phyloP scores from a whole-genome alignment of 139 green algal species.

The Coelastrella sp. region DNA sequence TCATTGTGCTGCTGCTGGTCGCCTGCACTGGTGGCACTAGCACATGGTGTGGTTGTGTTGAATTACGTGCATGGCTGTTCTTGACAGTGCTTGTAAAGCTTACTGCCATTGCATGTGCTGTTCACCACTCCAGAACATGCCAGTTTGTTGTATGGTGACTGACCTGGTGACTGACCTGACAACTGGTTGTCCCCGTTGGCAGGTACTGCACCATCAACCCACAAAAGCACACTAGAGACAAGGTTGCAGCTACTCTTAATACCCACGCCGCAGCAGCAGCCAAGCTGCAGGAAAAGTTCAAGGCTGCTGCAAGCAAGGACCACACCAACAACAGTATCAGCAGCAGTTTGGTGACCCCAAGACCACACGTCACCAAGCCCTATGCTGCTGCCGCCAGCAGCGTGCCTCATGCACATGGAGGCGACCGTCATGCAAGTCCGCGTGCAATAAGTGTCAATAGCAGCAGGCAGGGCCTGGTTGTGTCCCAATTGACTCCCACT shows the following conservation, averaged over 20 bases:
- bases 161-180: no score
- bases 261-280: slow-evolving; percentile 27
- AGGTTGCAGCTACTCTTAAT: not conserved
- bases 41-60: no score
- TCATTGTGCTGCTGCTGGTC: no score
- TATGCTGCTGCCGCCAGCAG: not conserved
- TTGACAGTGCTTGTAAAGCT: no score
- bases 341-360: no score
- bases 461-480: not conserved
- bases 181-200: no score
- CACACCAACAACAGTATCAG: not conserved
- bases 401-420: not conserved
- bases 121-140: no score
- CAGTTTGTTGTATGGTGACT: no score
- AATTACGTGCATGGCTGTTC: no score
- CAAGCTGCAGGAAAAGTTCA: slow-evolving; percentile 24
- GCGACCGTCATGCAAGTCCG: not conserved
- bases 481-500: not conserved
- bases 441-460: not conserved
- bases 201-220: slow-evolving; percentile 42
- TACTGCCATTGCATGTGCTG: no score
- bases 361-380: not conserved
- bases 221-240: not conserved
- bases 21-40: no score
- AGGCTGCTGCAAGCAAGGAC: not conserved